Evolutionary conservation across 306 rosid species (phyloP).

Genomic region (Glycine tomentella): DNA sequence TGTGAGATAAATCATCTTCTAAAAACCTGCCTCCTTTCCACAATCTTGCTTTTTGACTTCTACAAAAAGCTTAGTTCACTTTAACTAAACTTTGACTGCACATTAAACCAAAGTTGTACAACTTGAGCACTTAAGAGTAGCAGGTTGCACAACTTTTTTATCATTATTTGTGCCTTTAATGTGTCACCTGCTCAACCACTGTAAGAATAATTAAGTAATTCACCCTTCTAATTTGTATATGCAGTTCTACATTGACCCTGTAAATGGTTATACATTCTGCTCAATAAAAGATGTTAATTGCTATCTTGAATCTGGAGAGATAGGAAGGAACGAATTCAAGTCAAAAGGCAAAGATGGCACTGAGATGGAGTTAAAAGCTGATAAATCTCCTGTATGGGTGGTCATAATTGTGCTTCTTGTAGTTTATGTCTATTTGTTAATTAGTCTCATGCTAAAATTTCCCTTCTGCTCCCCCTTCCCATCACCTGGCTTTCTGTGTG

Average conservation of each 20-base stretch:
- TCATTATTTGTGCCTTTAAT: constrained; percentile 2
- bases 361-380: constrained; percentile 45
- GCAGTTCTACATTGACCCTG: constrained; percentile 78
- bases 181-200: background rate
- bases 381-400: constrained; percentile 52
- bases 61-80: constrained; percentile 5
- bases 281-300: constrained; percentile 62
- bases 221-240: constrained; percentile 25
- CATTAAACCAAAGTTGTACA: background rate
- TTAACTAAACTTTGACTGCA: constrained; percentile 14
- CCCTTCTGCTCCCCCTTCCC: background rate
- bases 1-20: background rate
- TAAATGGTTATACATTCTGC: constrained; percentile 62
- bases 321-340: constrained; percentile 52
- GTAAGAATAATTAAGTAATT: constrained; percentile 21
- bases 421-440: constrained; percentile 4
- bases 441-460: constrained; percentile 11
- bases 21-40: background rate
- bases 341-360: constrained; percentile 34
- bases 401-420: constrained; percentile 29
- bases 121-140: constrained; percentile 13
- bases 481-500: background rate
- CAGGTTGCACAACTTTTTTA: constrained; percentile 11
- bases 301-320: constrained; percentile 63
- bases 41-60: background rate